These are phyloP conservation scores for Pontederia crassipes DNA, from an alignment of 176 grass and related monocot species.

Conservation along the genomic window DNA sequence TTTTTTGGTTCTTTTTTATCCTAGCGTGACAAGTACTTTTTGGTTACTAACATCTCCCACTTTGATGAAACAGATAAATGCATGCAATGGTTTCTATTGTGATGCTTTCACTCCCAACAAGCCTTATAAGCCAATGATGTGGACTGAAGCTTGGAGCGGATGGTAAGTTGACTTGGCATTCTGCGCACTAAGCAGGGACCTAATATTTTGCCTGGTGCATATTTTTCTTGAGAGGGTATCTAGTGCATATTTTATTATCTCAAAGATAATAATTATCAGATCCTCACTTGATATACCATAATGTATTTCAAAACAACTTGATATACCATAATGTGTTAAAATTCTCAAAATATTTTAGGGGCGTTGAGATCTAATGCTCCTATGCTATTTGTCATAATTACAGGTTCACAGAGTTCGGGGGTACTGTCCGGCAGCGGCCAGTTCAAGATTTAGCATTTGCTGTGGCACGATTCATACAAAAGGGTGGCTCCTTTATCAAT, in stretches of 20 bases:
- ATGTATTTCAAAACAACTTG: neutral
- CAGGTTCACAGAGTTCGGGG: slow-evolving; percentile 98
- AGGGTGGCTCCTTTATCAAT: slow-evolving; percentile 98
- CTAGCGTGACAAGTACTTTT: neutral
- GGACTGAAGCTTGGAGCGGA: slow-evolving; percentile 99
- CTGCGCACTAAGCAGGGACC: no score
- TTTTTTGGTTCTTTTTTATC: no score
- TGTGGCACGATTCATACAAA: slow-evolving; percentile 89
- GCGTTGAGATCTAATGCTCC: no score
- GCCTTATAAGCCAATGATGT: slow-evolving; percentile 86
- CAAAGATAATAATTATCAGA: neutral
- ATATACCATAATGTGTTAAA: neutral
- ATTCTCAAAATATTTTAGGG: no score
- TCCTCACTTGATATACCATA: neutral
- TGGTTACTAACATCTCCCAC: neutral
- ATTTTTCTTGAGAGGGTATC: no score
- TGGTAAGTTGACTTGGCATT: slow-evolving; percentile 42
- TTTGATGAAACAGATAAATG: slow-evolving; percentile 59
- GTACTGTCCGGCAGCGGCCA: slow-evolving; percentile 72
- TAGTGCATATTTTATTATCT: neutral
- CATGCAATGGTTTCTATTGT: slow-evolving; percentile 99
- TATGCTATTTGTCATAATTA: neutral
- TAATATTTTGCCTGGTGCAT: no score
- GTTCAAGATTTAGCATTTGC: slow-evolving; percentile 88
- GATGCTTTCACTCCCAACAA: slow-evolving; percentile 83